Evolutionary conservation across 75 land plant species (phyloP), one percentile per base, ranked within the genome.

Genomic region (Selaginella tamariscina): DNA sequence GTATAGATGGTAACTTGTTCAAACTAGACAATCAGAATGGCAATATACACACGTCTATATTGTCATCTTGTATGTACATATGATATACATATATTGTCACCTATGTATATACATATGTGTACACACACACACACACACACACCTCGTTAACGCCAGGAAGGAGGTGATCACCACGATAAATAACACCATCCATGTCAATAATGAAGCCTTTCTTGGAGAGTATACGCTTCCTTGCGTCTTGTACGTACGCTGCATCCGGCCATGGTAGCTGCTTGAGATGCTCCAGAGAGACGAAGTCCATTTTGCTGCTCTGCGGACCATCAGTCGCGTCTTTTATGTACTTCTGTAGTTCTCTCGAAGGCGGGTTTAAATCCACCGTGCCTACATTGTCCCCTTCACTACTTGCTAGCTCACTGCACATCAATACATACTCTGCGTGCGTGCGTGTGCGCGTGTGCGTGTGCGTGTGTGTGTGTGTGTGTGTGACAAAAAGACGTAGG

Each of bases 131-230:
- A 59, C 8, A 59, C 21, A 59, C 5, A 5, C 62, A 23, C 8
- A 59, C 62, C 26, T 59, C 62, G 8, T 59, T 21, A 21, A 59
- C 62, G 26, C 62, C 62, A 9, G 62, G 24, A 59, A 59, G 62
- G n/a, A 59, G 21, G 8, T 59, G 23, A 59, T 59, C 26, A 21
- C 62, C 62, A 59, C 26, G 62, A 26, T 59, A 59, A 26, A 59
- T 27, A 5, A 59, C 62, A 8, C 62, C 62, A 59, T 59, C 62
- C 62, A 59, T 59, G 26, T 59, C 62, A 8, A 59, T 59, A n/a
- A 59, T 59, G n/a, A 59, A 59, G 2, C 27, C 62, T 23, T 27
- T 9, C 21, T 59, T 59, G 26, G 5, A 5, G 21, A 59, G 62
- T 2, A 59, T n/a, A 8, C 27, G 2, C 8, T 9, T 27, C 62